Base-by-base conservation (phyloP, 140 eudicot species). In the Oenanthe javanica region DNA sequence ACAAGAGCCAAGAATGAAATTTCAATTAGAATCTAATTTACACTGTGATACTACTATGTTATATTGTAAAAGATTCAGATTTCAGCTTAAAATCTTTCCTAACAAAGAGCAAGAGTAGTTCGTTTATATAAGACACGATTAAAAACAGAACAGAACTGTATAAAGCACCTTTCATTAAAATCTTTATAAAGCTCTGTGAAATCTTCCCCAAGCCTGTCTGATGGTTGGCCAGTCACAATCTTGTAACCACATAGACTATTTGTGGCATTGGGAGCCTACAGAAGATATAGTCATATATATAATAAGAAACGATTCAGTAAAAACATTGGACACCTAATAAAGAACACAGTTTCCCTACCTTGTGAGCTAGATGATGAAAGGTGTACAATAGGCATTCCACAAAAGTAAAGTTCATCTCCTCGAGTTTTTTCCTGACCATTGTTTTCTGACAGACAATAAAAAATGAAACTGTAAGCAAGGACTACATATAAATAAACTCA, bases 181-280 rank as follows among this genome's bases (percentile, higher is more conserved):
- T 90, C 95, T 80, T 86, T 88, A 72, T 79, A 71, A 38, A 79
- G 85, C 82, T 88, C 90, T 42, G 92, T 81, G 79, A 88, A 90
- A 79, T 90, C 92, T 83, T 90, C 95, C 72, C 95, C 95, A 72
- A 90, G 92, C 86, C 92, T 86, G 55, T 90, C 95, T 6, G 95
- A 90, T 72, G 92, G 95, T 82, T 90, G 95, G 40, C 95, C 92
- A 18, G 95, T 88, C 25, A 90, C 89, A 42, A 90, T 86, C 78
- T 86, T 86, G 86, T 83, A 88, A 75, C 95, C 90, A 80, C 95
- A 90, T 4, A 88, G 81, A 48, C 90, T 86, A 81, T 90, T 90
- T 54, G 95, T 88, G 38, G 92, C 90, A 90, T 90, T 90, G 52
- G 95, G 95, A 80, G 85, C 79, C 95, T 90, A 76, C 76, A 86